phyloP scores from a whole-genome alignment of 2,329 filamentous ascomycete genomes.

The Fusarium longipes region DNA sequence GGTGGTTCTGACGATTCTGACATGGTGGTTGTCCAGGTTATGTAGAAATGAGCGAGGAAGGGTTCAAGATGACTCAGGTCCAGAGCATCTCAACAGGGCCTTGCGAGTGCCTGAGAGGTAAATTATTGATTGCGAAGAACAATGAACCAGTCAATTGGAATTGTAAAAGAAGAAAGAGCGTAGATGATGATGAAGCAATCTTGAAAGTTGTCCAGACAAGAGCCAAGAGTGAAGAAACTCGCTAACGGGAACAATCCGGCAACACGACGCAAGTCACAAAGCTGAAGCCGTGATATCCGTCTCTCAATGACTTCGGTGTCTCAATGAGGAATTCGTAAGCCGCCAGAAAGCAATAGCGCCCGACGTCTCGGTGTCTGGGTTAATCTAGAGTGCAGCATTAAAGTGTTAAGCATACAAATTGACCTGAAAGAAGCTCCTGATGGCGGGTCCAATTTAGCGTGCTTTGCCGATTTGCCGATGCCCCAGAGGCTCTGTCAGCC shows the following conservation, averaged over 20 bases:
- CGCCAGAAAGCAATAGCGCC: constrained; percentile 25
- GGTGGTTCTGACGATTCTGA: constrained; percentile 57
- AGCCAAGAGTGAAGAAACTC: not conserved
- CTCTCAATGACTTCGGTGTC: constrained; percentile 32
- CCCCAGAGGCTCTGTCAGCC: constrained; percentile 27
- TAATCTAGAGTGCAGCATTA: not conserved
- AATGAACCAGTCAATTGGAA: no score
- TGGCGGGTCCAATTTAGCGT: constrained; percentile 17
- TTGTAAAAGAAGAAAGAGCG: not conserved
- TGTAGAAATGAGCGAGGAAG: not conserved
- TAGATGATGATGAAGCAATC: not conserved
- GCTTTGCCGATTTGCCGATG: constrained; percentile 35
- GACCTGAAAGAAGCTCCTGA: not conserved
- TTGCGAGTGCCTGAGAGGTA: fast-evolving
- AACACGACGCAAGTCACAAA: constrained; percentile 1
- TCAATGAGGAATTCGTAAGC: constrained; percentile 24
- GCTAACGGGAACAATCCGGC: constrained; percentile 27
- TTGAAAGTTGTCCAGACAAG: not conserved
- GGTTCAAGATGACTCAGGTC: no score
- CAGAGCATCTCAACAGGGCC: not conserved
- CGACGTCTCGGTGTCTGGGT: constrained; percentile 34
- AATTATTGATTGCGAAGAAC: not conserved
- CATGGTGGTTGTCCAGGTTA: constrained; percentile 5
- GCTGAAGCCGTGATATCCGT: constrained; percentile 40
- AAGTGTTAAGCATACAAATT: not conserved